These are phyloP conservation scores for Agapanthus africanus DNA, from an alignment of 106 monocot genomes.

Conservation along the genomic window DNA sequence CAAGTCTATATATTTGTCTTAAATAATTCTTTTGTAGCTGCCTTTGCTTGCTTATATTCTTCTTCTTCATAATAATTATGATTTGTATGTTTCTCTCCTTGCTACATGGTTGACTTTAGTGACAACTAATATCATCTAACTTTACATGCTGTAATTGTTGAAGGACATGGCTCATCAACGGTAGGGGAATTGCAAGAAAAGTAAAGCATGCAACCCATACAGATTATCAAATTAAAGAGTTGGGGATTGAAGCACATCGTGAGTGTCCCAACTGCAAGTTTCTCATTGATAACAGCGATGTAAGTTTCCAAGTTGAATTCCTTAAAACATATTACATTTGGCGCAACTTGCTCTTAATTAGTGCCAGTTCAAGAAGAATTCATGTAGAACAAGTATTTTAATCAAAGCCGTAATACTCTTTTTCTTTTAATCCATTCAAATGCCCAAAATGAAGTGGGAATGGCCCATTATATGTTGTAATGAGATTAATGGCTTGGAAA, in stretches of 20 bases:
- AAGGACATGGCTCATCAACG: slow-evolving; percentile 77
- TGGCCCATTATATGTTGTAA: too few species aligned
- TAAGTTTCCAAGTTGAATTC: slow-evolving; percentile 24
- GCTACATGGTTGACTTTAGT: neutral
- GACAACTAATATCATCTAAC: neutral
- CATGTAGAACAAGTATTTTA: too few species aligned
- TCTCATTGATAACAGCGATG: slow-evolving; percentile 88
- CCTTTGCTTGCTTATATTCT: neutral
- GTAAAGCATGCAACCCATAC: slow-evolving; percentile 57
- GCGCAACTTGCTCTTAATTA: neutral
- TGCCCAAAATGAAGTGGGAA: too few species aligned
- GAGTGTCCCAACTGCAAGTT: slow-evolving; percentile 92
- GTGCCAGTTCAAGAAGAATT: too few species aligned
- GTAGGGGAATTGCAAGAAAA: slow-evolving; percentile 80
- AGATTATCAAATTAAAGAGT: slow-evolving; percentile 40
- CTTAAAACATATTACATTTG: neutral
- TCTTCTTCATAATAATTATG: neutral
- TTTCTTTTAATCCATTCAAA: too few species aligned
- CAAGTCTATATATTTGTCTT: neutral
- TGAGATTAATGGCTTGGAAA: too few species aligned
- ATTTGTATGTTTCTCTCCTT: neutral
- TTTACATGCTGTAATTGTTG: neutral
- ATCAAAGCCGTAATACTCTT: too few species aligned
- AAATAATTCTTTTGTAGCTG: neutral
- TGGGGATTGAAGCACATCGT: slow-evolving; percentile 43